Conservation (phyloP, 768 basidiomycete genomes). For the Pleurotus tuber-regium region DNA sequence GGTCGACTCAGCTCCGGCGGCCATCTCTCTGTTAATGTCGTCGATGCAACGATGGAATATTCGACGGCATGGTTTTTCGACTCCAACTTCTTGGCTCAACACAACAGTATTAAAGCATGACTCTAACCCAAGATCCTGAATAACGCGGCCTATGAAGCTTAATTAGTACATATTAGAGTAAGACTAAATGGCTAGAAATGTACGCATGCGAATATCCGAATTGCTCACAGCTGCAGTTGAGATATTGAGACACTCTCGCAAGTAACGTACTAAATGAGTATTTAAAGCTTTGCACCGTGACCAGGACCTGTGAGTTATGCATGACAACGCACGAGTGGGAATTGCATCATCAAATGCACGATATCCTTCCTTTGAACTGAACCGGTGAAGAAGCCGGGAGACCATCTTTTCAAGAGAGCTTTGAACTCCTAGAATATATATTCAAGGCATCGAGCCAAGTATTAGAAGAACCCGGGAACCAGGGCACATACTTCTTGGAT, state of each 20-base stretch:
- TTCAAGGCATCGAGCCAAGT: background rate
- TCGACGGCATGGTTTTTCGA: slow-evolving; percentile 64
- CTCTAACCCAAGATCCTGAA: slow-evolving; percentile 61
- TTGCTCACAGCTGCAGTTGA: slow-evolving; percentile 68
- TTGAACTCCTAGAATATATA: slow-evolving; percentile 45
- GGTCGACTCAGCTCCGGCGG: slow-evolving; percentile 15
- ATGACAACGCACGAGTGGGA: slow-evolving; percentile 44
- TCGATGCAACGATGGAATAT: slow-evolving; percentile 54
- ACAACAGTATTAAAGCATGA: slow-evolving; percentile 49
- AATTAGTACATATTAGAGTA: slow-evolving; percentile 1
- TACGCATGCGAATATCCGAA: slow-evolving; percentile 70
- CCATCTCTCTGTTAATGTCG: slow-evolving; percentile 24
- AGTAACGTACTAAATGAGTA: slow-evolving; percentile 40
- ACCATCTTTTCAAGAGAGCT: slow-evolving; percentile 54
- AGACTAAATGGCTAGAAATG: slow-evolving; percentile 18
- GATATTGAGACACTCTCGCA: slow-evolving; percentile 43
- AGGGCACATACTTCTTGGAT: slow-evolving; percentile 43
- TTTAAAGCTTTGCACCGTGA: no score
- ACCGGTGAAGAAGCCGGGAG: slow-evolving; percentile 57
- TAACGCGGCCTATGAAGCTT: slow-evolving; percentile 37
- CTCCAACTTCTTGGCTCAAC: slow-evolving; percentile 66
- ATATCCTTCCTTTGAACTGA: slow-evolving; percentile 73
- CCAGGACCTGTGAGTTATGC: no score
- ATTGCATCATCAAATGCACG: slow-evolving; percentile 51
- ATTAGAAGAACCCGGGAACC: background rate